Base-by-base conservation (phyloP, 169 alveolate species). In the Eimeria brunetti region DNA sequence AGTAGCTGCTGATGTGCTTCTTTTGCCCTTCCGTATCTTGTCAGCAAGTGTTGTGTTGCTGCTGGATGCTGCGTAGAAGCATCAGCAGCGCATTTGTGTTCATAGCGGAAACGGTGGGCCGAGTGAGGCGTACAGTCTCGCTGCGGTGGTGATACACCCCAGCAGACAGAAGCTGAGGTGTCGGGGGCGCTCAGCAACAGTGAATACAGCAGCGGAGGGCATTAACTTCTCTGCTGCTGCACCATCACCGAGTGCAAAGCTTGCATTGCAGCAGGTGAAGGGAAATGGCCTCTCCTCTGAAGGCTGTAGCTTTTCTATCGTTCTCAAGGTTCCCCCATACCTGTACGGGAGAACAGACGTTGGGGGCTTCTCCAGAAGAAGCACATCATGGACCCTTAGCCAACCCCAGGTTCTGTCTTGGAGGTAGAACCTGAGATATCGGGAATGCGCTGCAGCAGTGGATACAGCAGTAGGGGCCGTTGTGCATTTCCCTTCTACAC, bases 371-470 rank as follows among this genome's bases (percentile, higher is more conserved):
- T 27, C 18, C 36, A n/a, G 78, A 24, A n/a, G 78, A 24, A 41
- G 60, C 86, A 76, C 38, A 36, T 73, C 7, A 2, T 16, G 84
- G 53, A 41, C 86, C 38, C 62, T 27, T 76, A 76, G 46, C 78
- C 78, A 0, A 14, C 78, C 78, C 24, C 78, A 30, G 49, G 49
- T 24, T 62, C 14, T 22, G 38, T 62, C 49, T 22, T n/a, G 44
- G 0, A n/a, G 22, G 6, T 49, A 69, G 78, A n/a, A 69, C 22
- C 78, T 69, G 78, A 69, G 78, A 38, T 69, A 38, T 41, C 85
- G 38, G 85, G n/a, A 75, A 27, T 75, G 85, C 85, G 56, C 51
- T 75, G 85, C 85, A 44, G 85, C 85, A 75, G 85, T 75, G 85
- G 56, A 44, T 44, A 38, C 33, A 75, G 85, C 85, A 44, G 12